Percentiles rank a stretch among this genome's conserved stretches.
These are phyloP conservation scores for Monosporascus sp. DNA, from an alignment of 2,329 filamentous ascomycete species.

Conservation along the genomic window DNA sequence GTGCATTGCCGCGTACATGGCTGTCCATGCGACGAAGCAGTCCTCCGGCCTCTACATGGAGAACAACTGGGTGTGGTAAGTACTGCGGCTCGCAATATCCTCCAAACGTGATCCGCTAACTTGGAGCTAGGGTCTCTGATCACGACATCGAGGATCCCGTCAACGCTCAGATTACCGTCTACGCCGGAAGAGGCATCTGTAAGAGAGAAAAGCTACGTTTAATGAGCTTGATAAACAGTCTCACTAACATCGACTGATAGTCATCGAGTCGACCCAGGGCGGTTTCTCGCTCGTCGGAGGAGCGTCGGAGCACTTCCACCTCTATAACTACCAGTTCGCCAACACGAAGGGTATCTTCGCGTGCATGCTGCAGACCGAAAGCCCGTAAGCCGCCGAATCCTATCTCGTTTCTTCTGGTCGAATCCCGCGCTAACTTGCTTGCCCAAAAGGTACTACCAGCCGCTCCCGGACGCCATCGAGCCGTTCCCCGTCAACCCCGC, in stretches of 20 bases:
- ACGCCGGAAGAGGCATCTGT: slow-evolving; percentile 44
- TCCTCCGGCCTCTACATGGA: slow-evolving; percentile 32
- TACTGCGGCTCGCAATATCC: slow-evolving; percentile 2
- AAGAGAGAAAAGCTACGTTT: slow-evolving; percentile 12
- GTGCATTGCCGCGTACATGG: slow-evolving; percentile 34
- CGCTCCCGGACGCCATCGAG: slow-evolving; percentile 46
- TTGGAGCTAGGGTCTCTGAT: slow-evolving; percentile 35
- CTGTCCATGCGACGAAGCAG: slow-evolving; percentile 30
- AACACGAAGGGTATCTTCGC: slow-evolving; percentile 52
- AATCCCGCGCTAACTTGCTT: neutral
- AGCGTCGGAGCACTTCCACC: slow-evolving; percentile 52
- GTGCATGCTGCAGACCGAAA: slow-evolving; percentile 60
- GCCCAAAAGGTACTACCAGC: slow-evolving; percentile 47
- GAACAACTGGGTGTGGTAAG: slow-evolving; percentile 39
- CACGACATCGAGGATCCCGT: slow-evolving; percentile 48
- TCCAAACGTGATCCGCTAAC: slow-evolving; percentile 9
- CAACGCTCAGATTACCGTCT: slow-evolving; percentile 46
- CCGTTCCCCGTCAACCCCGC: slow-evolving; percentile 41
- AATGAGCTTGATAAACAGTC: neutral
- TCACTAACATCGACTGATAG: slow-evolving; percentile 5
- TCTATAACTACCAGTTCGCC: slow-evolving; percentile 59
- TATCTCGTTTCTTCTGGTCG: neutral
- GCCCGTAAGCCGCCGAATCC: slow-evolving; percentile 37
- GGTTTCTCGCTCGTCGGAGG: slow-evolving; percentile 54
- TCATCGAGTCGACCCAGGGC: slow-evolving; percentile 32